phyloP scores from a whole-genome alignment of 2,329 filamentous ascomycete species.

The Fusarium torreyae region DNA sequence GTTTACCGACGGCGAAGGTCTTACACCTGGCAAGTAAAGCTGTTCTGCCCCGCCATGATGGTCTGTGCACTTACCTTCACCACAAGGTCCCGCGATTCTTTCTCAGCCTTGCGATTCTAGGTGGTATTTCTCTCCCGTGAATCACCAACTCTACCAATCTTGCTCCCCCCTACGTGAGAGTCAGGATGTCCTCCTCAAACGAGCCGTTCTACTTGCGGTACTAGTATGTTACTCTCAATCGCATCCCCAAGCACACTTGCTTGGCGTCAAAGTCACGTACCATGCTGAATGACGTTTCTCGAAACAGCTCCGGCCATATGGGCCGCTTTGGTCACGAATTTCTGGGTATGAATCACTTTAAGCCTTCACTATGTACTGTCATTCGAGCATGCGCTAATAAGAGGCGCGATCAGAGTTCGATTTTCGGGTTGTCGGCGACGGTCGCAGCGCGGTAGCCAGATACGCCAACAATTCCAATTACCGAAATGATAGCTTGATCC shows the following conservation, averaged over 20 bases:
- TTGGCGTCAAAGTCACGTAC: neutral
- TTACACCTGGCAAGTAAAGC: conserved; percentile 29
- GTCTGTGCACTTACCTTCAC: conserved; percentile 38
- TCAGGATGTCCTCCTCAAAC: conserved; percentile 74
- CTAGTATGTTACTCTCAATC: conserved; percentile 77
- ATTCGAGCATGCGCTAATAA: conserved; percentile 18
- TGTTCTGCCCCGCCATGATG: conserved; percentile 45
- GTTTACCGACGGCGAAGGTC: conserved; percentile 23
- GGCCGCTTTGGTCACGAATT: conserved; percentile 99
- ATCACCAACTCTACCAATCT: conserved; percentile 8
- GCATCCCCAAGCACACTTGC: neutral
- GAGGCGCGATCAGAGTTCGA: conserved; percentile 83
- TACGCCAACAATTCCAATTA: conserved; percentile 99
- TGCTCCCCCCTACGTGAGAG: conserved; percentile 23
- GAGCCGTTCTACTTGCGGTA: conserved; percentile 97
- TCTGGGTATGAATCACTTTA: conserved; percentile 73
- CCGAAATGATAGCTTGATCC: conserved; percentile 96
- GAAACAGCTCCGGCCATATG: conserved; percentile 89
- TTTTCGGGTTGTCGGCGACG: conserved; percentile 92
- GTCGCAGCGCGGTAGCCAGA: conserved; percentile 90
- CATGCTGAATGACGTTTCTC: conserved; percentile 28
- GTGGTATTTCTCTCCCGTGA: conserved; percentile 15
- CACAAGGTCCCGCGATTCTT: conserved; percentile 42
- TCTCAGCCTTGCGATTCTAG: conserved; percentile 46
- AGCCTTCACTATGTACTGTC: neutral